Evolutionary conservation across 345 rosid genomes (phyloP), one percentile per base, ranked within the genome.

Genomic region (Citrus inodora): DNA sequence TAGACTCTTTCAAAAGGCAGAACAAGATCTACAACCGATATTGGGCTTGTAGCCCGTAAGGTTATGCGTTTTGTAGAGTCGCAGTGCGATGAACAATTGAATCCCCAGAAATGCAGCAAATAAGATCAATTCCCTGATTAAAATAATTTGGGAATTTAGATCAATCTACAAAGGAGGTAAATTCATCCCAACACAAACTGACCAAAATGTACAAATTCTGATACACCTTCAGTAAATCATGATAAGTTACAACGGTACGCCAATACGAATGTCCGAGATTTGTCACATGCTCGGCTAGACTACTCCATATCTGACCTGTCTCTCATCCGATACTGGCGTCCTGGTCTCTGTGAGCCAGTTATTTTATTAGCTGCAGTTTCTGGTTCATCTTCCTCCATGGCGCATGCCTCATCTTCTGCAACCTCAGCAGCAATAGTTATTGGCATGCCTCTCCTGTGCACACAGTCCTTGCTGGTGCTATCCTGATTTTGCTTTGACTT

Each of bases 321-420:
- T 82, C 84, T 94, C 72, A 71, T 35, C 59, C 98, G 82, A 86
- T 94, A 94, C 75, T 81, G 88, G 17, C 97, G 90, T 24, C 83
- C 83, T 17, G 87, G 66, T 86, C 76, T 89, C 62, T 70, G 73
- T 19, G 79, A 73, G 61, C 42, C 22, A 46, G 28, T 63, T 70
- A 69, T 77, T 56, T 70, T 80, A 61, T 64, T 78, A 48, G 65
- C 32, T n/a, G 25, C 75, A 67, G 81, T 63, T 76, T 87, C 92
- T 5, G 83, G 82, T 75, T 88, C 87, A 79, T 91, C 97, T 87
- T 93, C 97, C 59, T 90, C 94, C 95, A 91, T 89, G 27, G 90
- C 87, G 77, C 83, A 85, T 75, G 73, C 77, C 35, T 79, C 92
- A 63, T 61, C 71, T 64, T 82, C 78, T 22, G 81, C 75, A 78